These are phyloP conservation scores for Phytophthora sp. DNA, from an alignment of 352 stramenopile species.

Conservation along the genomic window DNA sequence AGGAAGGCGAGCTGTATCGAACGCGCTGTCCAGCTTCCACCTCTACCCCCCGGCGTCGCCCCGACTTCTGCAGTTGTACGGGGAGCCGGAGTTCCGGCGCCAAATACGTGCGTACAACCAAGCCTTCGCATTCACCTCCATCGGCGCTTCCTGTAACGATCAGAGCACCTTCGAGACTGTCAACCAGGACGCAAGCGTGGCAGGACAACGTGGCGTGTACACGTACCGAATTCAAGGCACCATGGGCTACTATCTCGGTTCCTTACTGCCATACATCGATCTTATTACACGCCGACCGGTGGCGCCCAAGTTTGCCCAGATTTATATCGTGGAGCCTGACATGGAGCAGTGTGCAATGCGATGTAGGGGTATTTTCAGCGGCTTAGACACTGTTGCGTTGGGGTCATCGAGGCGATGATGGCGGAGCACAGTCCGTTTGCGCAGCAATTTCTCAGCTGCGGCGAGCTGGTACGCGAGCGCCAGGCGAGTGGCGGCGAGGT, in stretches of 20 bases:
- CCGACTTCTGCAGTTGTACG: background rate
- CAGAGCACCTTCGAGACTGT: background rate
- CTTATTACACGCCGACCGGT: background rate
- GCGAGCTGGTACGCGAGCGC: background rate
- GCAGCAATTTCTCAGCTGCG: background rate
- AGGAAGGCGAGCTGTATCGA: background rate
- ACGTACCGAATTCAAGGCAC: constrained; percentile 4
- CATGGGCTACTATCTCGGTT: constrained; percentile 1
- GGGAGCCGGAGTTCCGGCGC: background rate
- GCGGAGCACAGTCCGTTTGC: constrained; percentile 24
- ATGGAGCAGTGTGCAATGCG: background rate
- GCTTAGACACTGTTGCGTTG: background rate
- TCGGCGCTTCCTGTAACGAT: background rate
- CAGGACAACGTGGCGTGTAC: background rate
- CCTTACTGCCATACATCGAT: background rate
- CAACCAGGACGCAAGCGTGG: background rate
- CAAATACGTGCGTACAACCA: background rate
- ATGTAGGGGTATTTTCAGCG: background rate
- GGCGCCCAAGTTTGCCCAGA: constrained; percentile 17
- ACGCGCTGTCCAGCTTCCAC: background rate
- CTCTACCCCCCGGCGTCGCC: background rate
- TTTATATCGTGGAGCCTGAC: constrained; percentile 16
- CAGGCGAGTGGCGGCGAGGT: background rate
- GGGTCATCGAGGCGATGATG: constrained; percentile 17
- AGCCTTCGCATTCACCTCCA: background rate